Evolutionary conservation across 768 basidiomycete genomes (phyloP).

Genomic region (Phylloporus rhodoxanthus): DNA sequence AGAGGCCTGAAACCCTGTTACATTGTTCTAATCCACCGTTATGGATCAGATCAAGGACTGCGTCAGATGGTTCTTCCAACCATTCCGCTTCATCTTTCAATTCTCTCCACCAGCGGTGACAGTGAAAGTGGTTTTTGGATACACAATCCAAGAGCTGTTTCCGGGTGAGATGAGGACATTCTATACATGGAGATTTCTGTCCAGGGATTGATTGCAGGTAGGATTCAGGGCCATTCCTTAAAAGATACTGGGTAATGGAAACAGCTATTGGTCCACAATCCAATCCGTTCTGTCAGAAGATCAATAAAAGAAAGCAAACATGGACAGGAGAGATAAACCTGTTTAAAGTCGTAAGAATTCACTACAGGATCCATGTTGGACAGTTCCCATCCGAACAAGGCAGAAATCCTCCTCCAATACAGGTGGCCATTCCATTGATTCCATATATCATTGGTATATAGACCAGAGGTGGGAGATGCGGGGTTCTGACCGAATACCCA

Average conservation of each 20-base stretch:
- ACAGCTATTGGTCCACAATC: conserved; percentile 4
- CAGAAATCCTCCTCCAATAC: conserved; percentile 1
- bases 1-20: background rate
- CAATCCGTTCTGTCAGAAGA: background rate
- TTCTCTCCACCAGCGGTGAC: background rate
- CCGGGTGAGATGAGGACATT: background rate
- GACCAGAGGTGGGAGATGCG: background rate
- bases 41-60: background rate
- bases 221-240: background rate
- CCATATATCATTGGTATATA: background rate
- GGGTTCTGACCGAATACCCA: background rate
- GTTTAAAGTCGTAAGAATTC: background rate
- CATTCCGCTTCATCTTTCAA: background rate
- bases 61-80: conserved; percentile 1
- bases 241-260: background rate
- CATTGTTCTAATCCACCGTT: conserved; percentile 1
- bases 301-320: background rate
- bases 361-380: background rate
- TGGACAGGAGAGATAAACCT: background rate
- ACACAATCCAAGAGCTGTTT: background rate
- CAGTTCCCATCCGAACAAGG: background rate
- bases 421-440: background rate
- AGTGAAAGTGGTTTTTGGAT: background rate
- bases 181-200: background rate
- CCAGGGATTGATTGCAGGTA: background rate